Evolutionary conservation across 352 stramenopile species (phyloP), one percentile per base, ranked within the genome.

Genomic region (Phytophthora tubulina): DNA sequence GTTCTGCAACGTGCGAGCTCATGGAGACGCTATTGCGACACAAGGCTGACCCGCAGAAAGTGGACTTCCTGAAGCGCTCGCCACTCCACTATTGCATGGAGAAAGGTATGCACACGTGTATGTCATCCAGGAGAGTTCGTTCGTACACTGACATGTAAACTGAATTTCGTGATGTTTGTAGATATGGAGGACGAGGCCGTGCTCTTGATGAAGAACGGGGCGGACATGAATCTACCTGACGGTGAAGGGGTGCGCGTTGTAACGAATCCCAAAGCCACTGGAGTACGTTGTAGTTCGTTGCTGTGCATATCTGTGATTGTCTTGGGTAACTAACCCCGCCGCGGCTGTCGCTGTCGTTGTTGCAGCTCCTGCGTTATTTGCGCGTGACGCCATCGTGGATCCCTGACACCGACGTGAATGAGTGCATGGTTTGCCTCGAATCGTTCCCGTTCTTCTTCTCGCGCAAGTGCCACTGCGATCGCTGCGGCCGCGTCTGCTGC

Each of bases 371-470:
- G 60, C 82, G 76, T 8, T 86, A 85, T 39, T 55, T 93, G 27
- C 65, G 79, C 7, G 74, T 77, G 38, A 91, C 86, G 8, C 86
- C 86, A 14, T 86, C 78, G 46, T 88, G 81, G 82, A 91, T 95
- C 15, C 73, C 80, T 1, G 86, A 92, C 17, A 71, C 73, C 3
- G 78, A 89, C 27, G 76, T 92, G 27, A 63, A 51, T 17, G 64
- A 73, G 36, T 95, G 88, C 69, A 95, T 95, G 88, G 67, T 95
- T 8, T 95, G 88, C 21, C 46, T 88, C 27, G 79, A 94, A 53
- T 58, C 74, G 13, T 95, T 95, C 59, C 78, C 82, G 32, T 89
- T 81, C 66, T 89, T 92, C 56, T 90, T 93, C 54, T 86, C 82
- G 21, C 77, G 86, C n/a, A 90, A 90, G 51, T 82, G 82, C 56